Percentiles rank a stretch among this genome's conserved stretches.
Evolutionary conservation across 1,284 basidiomycete genomes (phyloP).

Genomic region (Boletus semigastroideus): DNA sequence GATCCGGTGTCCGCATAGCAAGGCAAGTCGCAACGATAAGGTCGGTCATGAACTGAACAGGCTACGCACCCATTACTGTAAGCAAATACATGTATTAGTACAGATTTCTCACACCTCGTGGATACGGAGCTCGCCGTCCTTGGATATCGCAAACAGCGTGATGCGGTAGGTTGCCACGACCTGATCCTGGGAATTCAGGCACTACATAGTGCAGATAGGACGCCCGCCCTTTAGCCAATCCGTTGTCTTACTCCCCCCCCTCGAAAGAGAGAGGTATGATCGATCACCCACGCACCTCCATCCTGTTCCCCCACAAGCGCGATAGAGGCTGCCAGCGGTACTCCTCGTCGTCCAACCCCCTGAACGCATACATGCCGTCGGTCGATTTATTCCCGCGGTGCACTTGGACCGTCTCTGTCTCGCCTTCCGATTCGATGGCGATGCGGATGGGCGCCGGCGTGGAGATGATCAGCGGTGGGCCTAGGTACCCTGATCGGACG

Average conservation of each 20-base stretch:
- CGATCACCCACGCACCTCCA: slow-evolving; percentile 21
- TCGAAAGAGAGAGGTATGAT: no score
- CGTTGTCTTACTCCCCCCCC: no score
- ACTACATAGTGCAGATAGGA: slow-evolving; percentile 15
- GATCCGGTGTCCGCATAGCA: slow-evolving; percentile 31
- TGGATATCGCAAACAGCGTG: slow-evolving; percentile 29
- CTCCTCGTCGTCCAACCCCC: slow-evolving; percentile 21
- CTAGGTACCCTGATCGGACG: slow-evolving; percentile 30
- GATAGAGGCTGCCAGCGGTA: slow-evolving; percentile 28
- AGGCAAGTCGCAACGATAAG: slow-evolving; percentile 33
- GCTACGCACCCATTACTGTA: slow-evolving; percentile 14
- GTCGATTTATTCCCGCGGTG: slow-evolving; percentile 7
- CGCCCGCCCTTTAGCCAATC: neutral
- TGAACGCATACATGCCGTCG: slow-evolving; percentile 19
- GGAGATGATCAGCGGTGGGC: slow-evolving; percentile 15
- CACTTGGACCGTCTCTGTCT: slow-evolving; percentile 8
- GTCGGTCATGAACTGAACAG: slow-evolving; percentile 26
- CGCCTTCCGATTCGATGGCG: slow-evolving; percentile 11
- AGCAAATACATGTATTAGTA: neutral
- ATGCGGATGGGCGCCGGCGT: slow-evolving; percentile 21
- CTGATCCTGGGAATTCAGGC: slow-evolving; percentile 19
- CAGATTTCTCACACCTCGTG: slow-evolving; percentile 25
- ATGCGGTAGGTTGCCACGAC: slow-evolving; percentile 35
- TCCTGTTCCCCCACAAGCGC: slow-evolving; percentile 8
- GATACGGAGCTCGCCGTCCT: slow-evolving; percentile 34